Conservation (phyloP, 805 yeast species). For the Saccharomycopsis capsularis region DNA sequence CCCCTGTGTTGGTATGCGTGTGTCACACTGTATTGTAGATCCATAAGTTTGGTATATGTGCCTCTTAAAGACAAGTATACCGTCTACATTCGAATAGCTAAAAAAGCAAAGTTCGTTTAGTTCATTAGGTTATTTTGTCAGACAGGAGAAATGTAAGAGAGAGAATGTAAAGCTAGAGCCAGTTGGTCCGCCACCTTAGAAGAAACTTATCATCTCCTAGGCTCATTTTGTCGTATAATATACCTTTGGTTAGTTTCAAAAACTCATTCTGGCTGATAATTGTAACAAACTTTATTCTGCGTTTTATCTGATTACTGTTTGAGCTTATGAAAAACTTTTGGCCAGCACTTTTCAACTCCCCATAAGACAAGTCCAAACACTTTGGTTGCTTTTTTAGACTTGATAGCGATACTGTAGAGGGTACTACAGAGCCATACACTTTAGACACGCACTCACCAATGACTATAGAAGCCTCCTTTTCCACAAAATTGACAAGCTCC, state of each 20-base stretch:
- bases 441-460: neutral
- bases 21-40: too few relatives aligned
- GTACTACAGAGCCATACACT: neutral
- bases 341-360: neutral
- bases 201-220: neutral
- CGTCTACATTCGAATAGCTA: too few relatives aligned
- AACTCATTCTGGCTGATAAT: slow-evolving; percentile 26
- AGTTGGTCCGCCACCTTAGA: slow-evolving; percentile 5
- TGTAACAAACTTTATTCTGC: slow-evolving; percentile 28
- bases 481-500: slow-evolving; percentile 9
- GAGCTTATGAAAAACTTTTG: slow-evolving; percentile 19
- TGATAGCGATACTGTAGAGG: neutral
- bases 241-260: slow-evolving; percentile 18
- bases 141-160: too few relatives aligned
- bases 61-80: too few relatives aligned
- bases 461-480: slow-evolving; percentile 7
- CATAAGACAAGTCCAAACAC: neutral
- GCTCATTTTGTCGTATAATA: neutral
- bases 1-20: too few relatives aligned
- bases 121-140: too few relatives aligned
- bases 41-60: too few relatives aligned
- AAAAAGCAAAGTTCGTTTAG: too few relatives aligned
- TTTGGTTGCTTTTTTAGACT: neutral
- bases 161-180: too few relatives aligned
- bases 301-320: slow-evolving; percentile 25